Base-by-base conservation (phyloP, 257 asterid genomes). In the Prunella vulgaris region DNA sequence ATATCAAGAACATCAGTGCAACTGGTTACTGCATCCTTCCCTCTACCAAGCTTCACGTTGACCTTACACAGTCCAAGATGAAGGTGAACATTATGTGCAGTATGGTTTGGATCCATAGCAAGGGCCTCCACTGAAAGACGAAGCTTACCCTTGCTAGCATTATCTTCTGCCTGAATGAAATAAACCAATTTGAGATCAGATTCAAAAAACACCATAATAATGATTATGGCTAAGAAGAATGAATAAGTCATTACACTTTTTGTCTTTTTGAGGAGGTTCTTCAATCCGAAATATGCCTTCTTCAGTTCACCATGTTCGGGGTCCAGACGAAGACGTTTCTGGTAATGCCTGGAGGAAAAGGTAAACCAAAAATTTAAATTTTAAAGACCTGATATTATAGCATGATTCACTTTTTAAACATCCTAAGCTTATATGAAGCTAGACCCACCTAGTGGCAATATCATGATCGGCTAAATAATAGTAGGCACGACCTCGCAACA, bases 401-500 rank as follows among this genome's bases (percentile, higher is more conserved):
- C 33, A 46, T 4, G 22, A 56, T 25, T 69, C 27, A 25, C 73
- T 48, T 35, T 10, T 25, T 14, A 15, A 44, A 60, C 40, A 52
- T 69, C 69, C 74, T 75, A 59, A 61, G 22, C 49, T 30, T n/a
- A n/a, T 44, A 28, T 48, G 33, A 60, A 37, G 46, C 21, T 30
- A 33, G 58, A 69, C 89, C 24, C 74, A 90, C 97, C 95, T 84
- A 54, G 70, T 72, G 61, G 98, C 93, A 62, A 93, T 90, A 76
- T 93, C 98, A 74, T 93, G 98, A 81, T 93, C 98, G 24, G 93
- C 98, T 58, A 92, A 82, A 80, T 92, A 92, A 79, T 88, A 90
- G 79, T 92, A 92, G 52, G 97, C 96, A 75, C 95, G 93, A 10
- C 98, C 98, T 64, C 97, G 96, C 70, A 90, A 83, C 35, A 93